These are phyloP conservation scores for Boletales sp. DNA, from an alignment of 768 basidiomycete genomes.

Conservation along the genomic window DNA sequence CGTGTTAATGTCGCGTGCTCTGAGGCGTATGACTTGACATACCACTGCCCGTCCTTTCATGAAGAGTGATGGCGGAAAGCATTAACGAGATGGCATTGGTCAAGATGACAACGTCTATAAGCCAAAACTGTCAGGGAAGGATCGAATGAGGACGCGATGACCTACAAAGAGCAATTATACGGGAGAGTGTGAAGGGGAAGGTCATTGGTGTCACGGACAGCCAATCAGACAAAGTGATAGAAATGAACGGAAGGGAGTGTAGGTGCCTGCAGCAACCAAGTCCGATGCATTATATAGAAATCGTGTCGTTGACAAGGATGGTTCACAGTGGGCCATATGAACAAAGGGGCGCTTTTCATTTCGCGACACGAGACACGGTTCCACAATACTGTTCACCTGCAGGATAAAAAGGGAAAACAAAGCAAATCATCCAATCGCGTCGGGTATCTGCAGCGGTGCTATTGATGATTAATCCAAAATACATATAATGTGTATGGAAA, in stretches of 20 bases:
- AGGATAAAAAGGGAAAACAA: neutral
- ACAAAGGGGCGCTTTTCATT: constrained; percentile 6
- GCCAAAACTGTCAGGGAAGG: neutral
- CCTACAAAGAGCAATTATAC: constrained; percentile 19
- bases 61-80: constrained; percentile 16
- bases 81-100: constrained; percentile 10
- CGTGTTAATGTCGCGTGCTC: neutral
- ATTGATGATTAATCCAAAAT: constrained; percentile 8
- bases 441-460: neutral
- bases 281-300: constrained; percentile 13
- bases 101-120: constrained; percentile 16
- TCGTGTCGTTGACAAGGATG: constrained; percentile 5
- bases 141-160: neutral
- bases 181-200: constrained; percentile 21
- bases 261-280: neutral
- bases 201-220: constrained; percentile 28
- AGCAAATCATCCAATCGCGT: neutral
- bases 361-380: neutral
- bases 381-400: too few species aligned
- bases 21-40: neutral
- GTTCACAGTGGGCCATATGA: constrained; percentile 3
- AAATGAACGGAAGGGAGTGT: neutral
- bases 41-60: constrained; percentile 22
- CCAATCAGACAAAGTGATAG: neutral
- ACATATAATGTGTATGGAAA: neutral